These are phyloP conservation scores for Pseudoperonospora humuli DNA, from an alignment of 352 stramenopile species.

Conservation along the genomic window DNA sequence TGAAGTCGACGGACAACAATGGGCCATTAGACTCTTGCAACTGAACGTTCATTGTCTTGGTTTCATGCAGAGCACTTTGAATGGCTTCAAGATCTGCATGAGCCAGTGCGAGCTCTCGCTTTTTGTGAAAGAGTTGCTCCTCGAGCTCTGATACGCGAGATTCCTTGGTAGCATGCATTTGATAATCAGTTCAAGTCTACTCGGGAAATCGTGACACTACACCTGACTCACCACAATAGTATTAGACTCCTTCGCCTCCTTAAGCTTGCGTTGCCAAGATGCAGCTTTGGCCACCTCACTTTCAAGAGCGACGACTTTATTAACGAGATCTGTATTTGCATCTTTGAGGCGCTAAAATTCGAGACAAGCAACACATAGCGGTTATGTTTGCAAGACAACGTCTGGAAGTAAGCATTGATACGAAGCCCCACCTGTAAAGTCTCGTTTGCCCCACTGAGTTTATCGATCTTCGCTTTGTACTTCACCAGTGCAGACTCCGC, in stretches of 20 bases:
- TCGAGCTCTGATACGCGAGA: constrained; percentile 58
- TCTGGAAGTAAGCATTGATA: not conserved
- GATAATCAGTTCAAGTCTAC: not conserved
- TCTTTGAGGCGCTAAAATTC: constrained; percentile 38
- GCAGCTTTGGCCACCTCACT: constrained; percentile 35
- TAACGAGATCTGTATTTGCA: constrained; percentile 44
- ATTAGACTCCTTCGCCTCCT: constrained; percentile 58
- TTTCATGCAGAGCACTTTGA: constrained; percentile 30
- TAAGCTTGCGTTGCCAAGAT: constrained; percentile 51
- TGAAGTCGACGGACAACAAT: constrained; percentile 5
- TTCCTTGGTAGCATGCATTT: constrained; percentile 33
- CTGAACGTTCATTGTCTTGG: constrained; percentile 35
- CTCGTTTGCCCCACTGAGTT: constrained; percentile 43
- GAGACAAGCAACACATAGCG: not conserved
- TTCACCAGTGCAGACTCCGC: constrained; percentile 40
- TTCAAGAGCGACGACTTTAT: constrained; percentile 52
- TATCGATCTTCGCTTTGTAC: constrained; percentile 69
- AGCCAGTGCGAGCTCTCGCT: constrained; percentile 21
- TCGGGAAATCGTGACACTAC: not conserved
- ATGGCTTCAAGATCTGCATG: constrained; percentile 25
- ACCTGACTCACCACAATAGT: constrained; percentile 42
- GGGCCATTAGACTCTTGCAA: constrained; percentile 35
- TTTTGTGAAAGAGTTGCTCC: constrained; percentile 23
- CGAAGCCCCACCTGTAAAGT: constrained; percentile 31
- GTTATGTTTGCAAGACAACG: not conserved